A percentile compares a stretch with the other conserved stretches of the same genome.
Conservation (phyloP, 768 basidiomycete genomes). For the Boletus sp. region DNA sequence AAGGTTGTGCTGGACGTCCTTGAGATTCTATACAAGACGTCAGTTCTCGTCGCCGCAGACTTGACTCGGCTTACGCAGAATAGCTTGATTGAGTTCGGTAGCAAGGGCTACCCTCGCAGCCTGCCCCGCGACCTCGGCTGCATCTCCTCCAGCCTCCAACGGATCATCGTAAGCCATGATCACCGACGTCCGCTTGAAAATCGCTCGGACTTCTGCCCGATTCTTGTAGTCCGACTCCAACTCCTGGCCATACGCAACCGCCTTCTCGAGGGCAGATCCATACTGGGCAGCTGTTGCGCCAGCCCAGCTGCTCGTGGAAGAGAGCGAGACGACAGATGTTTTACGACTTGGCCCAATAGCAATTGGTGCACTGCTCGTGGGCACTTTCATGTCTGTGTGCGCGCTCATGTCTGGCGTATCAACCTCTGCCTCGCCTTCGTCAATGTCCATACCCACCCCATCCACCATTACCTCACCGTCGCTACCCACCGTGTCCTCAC, state of each 20-base stretch:
- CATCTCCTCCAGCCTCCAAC: conserved; percentile 59
- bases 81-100: conserved; percentile 77
- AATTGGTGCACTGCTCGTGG: conserved; percentile 27
- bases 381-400: conserved; percentile 12
- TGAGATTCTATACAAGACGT: conserved; percentile 58
- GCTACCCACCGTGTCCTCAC: conserved; percentile 36
- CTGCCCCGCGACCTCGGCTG: conserved; percentile 66
- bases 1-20: conserved; percentile 66
- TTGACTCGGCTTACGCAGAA: conserved; percentile 58
- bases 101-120: conserved; percentile 64
- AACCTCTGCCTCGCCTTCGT: conserved; percentile 36
- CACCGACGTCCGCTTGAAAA: conserved; percentile 74
- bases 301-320: conserved; percentile 24
- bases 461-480: conserved; percentile 44
- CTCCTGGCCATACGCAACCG: conserved; percentile 72
- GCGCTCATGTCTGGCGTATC: conserved; percentile 8
- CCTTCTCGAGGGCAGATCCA: conserved; percentile 58
- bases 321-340: conserved; percentile 28
- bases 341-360: conserved; percentile 30
- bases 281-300: conserved; percentile 39
- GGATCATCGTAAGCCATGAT: conserved; percentile 82
- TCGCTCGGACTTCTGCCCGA: conserved; percentile 60
- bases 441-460: conserved; percentile 61
- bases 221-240: conserved; percentile 67
- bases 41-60: not conserved